Evolutionary conservation across 805 yeast species (phyloP).

Genomic region (Candida vaughaniae): DNA sequence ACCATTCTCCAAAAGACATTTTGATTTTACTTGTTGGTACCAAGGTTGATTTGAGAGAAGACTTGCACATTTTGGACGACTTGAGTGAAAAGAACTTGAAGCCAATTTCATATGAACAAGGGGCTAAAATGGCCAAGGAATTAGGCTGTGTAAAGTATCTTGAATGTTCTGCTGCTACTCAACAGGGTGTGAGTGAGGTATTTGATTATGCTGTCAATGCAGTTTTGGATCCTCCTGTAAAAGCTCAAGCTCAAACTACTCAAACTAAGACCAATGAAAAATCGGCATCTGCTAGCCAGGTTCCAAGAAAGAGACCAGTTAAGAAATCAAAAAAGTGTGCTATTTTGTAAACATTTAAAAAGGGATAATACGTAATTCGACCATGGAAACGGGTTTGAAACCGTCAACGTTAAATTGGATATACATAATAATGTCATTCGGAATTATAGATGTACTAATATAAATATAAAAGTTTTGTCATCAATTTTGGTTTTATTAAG

Average conservation of each 20-base stretch:
- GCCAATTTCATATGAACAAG: slow-evolving; percentile 65
- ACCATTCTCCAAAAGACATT: slow-evolving; percentile 73
- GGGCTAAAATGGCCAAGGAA: slow-evolving; percentile 64
- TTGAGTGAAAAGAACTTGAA: slow-evolving; percentile 59
- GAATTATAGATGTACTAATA: neutral
- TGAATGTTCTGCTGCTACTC: slow-evolving; percentile 91
- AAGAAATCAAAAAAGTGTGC: slow-evolving; percentile 39
- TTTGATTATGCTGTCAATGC: slow-evolving; percentile 80
- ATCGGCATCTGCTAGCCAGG: slow-evolving; percentile 4
- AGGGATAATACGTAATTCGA: neutral
- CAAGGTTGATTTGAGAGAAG: slow-evolving; percentile 83
- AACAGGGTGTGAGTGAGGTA: slow-evolving; percentile 79
- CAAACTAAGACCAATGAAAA: slow-evolving; percentile 8
- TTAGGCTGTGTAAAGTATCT: slow-evolving; percentile 71
- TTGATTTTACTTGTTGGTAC: slow-evolving; percentile 80
- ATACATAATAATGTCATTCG: no score
- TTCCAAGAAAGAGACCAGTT: slow-evolving; percentile 25
- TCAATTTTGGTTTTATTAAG: neutral
- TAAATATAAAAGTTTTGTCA: slow-evolving; percentile 10
- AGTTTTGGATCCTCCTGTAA: slow-evolving; percentile 54
- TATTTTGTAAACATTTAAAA: slow-evolving; percentile 41
- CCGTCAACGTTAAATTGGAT: no score
- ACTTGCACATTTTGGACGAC: slow-evolving; percentile 69
- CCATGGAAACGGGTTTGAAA: no score
- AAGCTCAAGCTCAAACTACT: slow-evolving; percentile 12